Conservation (phyloP, 176 grass and related monocot species). For the Triticum urartu region DNA sequence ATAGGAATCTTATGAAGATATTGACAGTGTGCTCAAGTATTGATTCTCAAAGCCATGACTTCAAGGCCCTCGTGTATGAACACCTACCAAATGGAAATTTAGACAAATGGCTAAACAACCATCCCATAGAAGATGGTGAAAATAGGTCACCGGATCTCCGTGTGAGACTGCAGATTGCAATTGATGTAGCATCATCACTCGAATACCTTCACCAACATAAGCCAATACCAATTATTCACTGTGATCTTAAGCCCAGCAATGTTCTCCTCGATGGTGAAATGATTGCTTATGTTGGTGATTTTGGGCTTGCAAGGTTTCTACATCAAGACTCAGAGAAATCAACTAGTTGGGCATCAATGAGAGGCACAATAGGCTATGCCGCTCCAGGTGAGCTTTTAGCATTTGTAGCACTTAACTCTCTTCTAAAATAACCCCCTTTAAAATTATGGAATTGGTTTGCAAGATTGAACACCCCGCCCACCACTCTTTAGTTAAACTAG, state of each 20-base stretch:
- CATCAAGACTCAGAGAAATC: conserved; percentile 5
- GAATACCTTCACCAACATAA: conserved; percentile 10
- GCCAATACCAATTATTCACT: conserved; percentile 4
- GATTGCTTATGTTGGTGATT: background rate
- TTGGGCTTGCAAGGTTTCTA: conserved; percentile 12
- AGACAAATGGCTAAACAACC: background rate
- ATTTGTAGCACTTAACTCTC: too few relatives aligned
- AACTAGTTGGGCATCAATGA: conserved; percentile 8
- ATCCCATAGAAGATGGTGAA: background rate
- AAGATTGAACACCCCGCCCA: too few relatives aligned
- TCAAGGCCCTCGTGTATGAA: background rate
- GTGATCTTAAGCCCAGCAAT: conserved; percentile 14
- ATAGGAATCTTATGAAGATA: conserved; percentile 11
- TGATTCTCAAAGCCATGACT: background rate
- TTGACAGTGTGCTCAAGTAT: background rate
- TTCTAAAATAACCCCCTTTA: too few relatives aligned
- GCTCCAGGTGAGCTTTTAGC: background rate
- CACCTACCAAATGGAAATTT: conserved; percentile 11
- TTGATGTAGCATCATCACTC: conserved; percentile 3
- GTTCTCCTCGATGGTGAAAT: background rate
- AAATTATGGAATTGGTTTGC: too few relatives aligned
- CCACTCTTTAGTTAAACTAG: too few relatives aligned
- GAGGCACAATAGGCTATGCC: background rate
- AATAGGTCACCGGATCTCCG: background rate
- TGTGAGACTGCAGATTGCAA: background rate